A percentile compares a stretch with the other conserved stretches of the same genome.
Evolutionary conservation across 495 filamentous ascomycete genomes (phyloP).

Genomic region (Podospora pseudocomata): DNA sequence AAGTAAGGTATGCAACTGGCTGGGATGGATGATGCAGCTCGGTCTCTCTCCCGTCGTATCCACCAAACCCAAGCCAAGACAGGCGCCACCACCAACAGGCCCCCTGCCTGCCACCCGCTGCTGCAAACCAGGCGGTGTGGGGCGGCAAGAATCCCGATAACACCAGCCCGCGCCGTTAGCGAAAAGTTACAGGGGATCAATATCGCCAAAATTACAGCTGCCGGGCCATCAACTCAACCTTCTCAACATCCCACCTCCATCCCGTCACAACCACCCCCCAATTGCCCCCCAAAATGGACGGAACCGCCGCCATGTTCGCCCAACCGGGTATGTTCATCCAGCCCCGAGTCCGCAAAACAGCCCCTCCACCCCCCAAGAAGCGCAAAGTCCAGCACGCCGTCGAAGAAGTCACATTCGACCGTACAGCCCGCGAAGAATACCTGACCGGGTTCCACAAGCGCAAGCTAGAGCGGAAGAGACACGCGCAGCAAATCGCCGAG

Average conservation of each 20-base stretch:
- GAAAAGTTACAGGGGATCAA: slow-evolving; percentile 4
- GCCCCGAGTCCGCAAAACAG: slow-evolving; percentile 47
- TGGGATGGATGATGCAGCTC: slow-evolving; percentile 15
- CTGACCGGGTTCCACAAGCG: slow-evolving; percentile 96
- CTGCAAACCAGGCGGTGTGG: slow-evolving; percentile 15
- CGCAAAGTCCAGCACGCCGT: slow-evolving; percentile 58
- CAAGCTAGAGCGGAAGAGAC: slow-evolving; percentile 75
- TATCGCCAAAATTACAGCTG: slow-evolving; percentile 15
- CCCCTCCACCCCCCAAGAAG: slow-evolving; percentile 56
- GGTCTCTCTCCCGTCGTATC: not conserved
- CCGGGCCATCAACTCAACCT: not conserved
- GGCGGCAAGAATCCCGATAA: slow-evolving; percentile 23
- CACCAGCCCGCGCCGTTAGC: not conserved
- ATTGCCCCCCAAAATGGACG: not conserved
- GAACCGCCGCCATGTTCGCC: slow-evolving; percentile 1
- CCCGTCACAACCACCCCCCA: not conserved
- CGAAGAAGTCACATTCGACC: slow-evolving; percentile 83
- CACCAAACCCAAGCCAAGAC: not conserved
- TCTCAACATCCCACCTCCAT: not conserved
- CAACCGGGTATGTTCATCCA: slow-evolving; percentile 40
- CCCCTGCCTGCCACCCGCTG: too few relatives aligned
- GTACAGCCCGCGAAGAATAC: slow-evolving; percentile 70
- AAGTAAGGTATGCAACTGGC: not conserved
- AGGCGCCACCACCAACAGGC: not conserved
- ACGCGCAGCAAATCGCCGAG: slow-evolving; percentile 73